Base-by-base conservation (phyloP, 208 protist genomes). In the Acanthamoeba healyi region DNA sequence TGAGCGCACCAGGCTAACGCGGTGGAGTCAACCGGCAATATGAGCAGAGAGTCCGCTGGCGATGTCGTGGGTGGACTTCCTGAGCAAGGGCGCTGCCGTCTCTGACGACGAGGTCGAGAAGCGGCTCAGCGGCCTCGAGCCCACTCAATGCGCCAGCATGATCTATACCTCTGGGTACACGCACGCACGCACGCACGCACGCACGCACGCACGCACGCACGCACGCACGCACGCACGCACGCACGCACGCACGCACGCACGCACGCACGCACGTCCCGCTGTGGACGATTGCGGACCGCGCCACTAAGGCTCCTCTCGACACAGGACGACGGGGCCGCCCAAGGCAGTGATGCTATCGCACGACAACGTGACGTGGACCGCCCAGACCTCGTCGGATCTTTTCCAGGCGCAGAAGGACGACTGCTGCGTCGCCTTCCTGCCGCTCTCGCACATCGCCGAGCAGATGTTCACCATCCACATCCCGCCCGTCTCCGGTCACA, bases 401-500 rank as follows among this genome's bases (percentile, higher is more conserved):
- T 72, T 72, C 63, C 24, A 72, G 63, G n/a, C 63, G 34, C 63
- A 72, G 63, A 29, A 10, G 63, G 63, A 19, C n/a, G 74, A 84
- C 74, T 54, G 34, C 74, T 84, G 40, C 40, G 40, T 84, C 10
- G 34, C 74, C 5, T 84, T 84, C 74, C 74, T 84, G 46, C 74
- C 74, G 22, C 38, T 84, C 7, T 84, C 40, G 1, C 74, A 84
- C 74, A 84, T 84, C 34, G 74, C 74, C 40, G 74, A 84, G 42
- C 74, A 51, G 74, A 42, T 84, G 74, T 72, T 72, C 63, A 72
- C 63, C 63, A 72, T 72, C 34, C 58, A 42, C 29, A 61, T 87
- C 46, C 44, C 19, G 9, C n/a, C 65, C n/a, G 63, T 72, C 7
- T 72, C 63, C 15, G 63, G 63, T 12, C 63, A 72, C 63, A 7